A percentile compares a stretch with the other conserved stretches of the same genome.
These are phyloP conservation scores for Penicillium polonicum DNA, from an alignment of 2,329 filamentous ascomycete genomes.

Conservation along the genomic window DNA sequence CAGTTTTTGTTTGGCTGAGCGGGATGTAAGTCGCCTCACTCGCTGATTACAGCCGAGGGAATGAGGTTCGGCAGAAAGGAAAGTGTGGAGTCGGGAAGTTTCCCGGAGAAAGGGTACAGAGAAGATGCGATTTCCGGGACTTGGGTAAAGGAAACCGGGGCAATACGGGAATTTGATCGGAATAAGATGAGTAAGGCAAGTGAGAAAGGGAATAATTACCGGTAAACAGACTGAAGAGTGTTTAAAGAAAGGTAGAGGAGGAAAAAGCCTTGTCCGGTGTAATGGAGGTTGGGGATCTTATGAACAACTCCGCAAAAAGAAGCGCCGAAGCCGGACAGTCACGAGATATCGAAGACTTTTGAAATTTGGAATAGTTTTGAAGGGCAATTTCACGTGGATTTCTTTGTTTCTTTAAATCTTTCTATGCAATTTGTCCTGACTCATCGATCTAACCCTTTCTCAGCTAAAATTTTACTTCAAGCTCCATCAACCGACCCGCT, in stretches of 20 bases:
- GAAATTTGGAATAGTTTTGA: not conserved
- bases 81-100: slow-evolving; percentile 28
- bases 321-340: slow-evolving; percentile 34
- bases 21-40: slow-evolving; percentile 8
- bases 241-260: slow-evolving; percentile 12
- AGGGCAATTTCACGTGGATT: not conserved
- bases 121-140: slow-evolving; percentile 3
- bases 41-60: slow-evolving; percentile 33
- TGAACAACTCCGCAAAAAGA: slow-evolving; percentile 11
- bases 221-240: slow-evolving; percentile 1
- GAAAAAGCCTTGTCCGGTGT: slow-evolving; percentile 30
- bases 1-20: slow-evolving; percentile 23
- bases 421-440: slow-evolving; percentile 4
- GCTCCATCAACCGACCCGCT: slow-evolving; percentile 21
- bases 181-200: slow-evolving; percentile 14
- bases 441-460: slow-evolving; percentile 11
- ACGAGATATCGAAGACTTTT: slow-evolving; percentile 11
- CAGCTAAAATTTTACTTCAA: slow-evolving; percentile 9
- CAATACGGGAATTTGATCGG: slow-evolving; percentile 24
- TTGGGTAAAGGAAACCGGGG: slow-evolving; percentile 11
- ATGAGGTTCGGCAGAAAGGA: slow-evolving; percentile 39
- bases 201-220: slow-evolving; percentile 21
- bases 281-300: slow-evolving; percentile 11
- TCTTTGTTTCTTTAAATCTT: slow-evolving; percentile 5
- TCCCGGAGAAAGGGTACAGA: slow-evolving; percentile 7